A percentile compares a stretch with the other conserved stretches of the same genome.
These are phyloP conservation scores for Urtica urens DNA, from an alignment of 306 rosid genomes.

Conservation along the genomic window DNA sequence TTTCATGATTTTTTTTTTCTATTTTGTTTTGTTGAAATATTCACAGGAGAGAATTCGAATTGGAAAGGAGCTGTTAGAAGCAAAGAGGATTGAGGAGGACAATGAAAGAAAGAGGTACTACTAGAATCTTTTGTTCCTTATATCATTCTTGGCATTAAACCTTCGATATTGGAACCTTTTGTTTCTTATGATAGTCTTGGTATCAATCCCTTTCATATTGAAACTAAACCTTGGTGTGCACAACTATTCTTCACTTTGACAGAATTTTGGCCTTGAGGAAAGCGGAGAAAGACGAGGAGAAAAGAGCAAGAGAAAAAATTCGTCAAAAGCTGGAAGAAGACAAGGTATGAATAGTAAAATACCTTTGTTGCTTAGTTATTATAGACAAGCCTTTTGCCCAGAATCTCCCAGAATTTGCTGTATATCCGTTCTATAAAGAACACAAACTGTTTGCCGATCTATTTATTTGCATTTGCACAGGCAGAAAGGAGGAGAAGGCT, in stretches of 20 bases:
- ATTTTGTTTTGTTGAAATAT: not conserved
- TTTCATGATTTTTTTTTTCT: not conserved
- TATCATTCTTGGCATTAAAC: constrained; percentile 7
- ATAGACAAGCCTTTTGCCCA: not conserved
- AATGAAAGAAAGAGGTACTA: constrained; percentile 98
- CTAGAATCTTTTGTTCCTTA: constrained; percentile 14
- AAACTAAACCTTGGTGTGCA: constrained; percentile 14
- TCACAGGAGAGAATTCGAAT: constrained; percentile 86
- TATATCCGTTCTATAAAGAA: not conserved
- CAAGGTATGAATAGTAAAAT: constrained; percentile 37
- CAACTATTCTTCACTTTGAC: constrained; percentile 21
- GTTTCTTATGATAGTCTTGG: not conserved
- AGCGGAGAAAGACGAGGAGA: constrained; percentile 98
- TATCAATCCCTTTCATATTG: not conserved
- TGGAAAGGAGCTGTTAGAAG: constrained; percentile 95
- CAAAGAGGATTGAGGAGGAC: constrained; percentile 87
- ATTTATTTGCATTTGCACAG: constrained; percentile 29
- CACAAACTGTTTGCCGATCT: not conserved
- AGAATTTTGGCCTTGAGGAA: constrained; percentile 81
- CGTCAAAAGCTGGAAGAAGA: constrained; percentile 92
- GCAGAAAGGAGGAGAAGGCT: constrained; percentile 88
- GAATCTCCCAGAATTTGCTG: not conserved
- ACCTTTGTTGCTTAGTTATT: not conserved
- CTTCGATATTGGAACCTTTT: not conserved
- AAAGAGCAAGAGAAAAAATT: constrained; percentile 87